Conservation (phyloP, 1,284 basidiomycete genomes). For the Phellopilus nigrolimitatus region DNA sequence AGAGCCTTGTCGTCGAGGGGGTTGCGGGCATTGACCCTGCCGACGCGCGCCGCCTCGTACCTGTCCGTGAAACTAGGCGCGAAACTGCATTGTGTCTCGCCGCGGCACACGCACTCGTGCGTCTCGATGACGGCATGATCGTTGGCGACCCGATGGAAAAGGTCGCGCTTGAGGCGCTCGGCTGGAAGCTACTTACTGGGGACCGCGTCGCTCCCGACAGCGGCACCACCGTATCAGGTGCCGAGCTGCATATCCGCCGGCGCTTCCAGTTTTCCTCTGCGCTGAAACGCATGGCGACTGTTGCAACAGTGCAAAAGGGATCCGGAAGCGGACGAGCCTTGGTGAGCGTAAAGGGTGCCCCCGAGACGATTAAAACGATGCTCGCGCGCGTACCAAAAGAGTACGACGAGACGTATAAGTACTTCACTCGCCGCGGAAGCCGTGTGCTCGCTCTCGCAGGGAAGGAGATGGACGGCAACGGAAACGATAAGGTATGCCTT, state of each 20-base stretch:
- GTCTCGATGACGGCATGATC: constrained; percentile 86
- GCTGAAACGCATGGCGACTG: constrained; percentile 92
- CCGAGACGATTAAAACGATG: constrained; percentile 91
- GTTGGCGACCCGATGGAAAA: constrained; percentile 99
- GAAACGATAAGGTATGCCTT: constrained; percentile 46
- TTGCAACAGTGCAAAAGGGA: constrained; percentile 59
- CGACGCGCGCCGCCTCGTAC: constrained; percentile 65
- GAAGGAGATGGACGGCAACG: constrained; percentile 73
- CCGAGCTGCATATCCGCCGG: constrained; percentile 64
- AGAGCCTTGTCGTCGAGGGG: constrained; percentile 92
- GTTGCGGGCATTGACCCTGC: constrained; percentile 72
- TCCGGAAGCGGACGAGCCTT: constrained; percentile 48
- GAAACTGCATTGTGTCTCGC: constrained; percentile 89
- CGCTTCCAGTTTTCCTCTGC: constrained; percentile 96
- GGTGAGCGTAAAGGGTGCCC: constrained; percentile 87
- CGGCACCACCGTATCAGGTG: no score
- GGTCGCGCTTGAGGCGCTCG: constrained; percentile 87
- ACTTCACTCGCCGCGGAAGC: constrained; percentile 86
- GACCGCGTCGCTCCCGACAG: constrained; percentile 25
- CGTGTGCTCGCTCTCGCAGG: constrained; percentile 86
- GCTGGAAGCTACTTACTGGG: constrained; percentile 84
- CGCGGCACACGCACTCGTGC: constrained; percentile 91
- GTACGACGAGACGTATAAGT: constrained; percentile 93
- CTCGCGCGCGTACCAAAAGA: constrained; percentile 63
- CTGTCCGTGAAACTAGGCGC: constrained; percentile 70